phyloP scores from a whole-genome alignment of 129 eudicot species.

The Ambrosia trifida region DNA sequence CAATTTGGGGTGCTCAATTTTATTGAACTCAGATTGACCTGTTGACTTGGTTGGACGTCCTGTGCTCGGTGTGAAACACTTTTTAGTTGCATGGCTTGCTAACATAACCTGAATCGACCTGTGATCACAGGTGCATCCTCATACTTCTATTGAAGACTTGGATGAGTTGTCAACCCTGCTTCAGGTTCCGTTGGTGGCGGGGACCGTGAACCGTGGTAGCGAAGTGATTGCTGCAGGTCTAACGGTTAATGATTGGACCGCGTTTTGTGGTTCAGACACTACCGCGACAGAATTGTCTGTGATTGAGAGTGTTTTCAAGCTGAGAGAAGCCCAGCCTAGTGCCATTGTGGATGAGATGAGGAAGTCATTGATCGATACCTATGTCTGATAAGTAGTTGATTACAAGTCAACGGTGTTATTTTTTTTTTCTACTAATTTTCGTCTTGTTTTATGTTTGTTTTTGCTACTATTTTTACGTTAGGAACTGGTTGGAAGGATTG shows the following conservation, averaged over 20 bases:
- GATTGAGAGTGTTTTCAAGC: constrained; percentile 77
- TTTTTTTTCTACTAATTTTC: not conserved
- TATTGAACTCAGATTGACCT: too few relatives aligned
- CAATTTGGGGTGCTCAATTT: too few relatives aligned
- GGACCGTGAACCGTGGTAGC: constrained; percentile 85
- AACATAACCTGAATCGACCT: not conserved
- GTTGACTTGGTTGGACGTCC: too few relatives aligned
- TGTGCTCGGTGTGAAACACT: too few relatives aligned
- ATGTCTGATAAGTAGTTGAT: constrained; percentile 41
- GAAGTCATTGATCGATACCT: constrained; percentile 67
- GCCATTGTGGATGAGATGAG: constrained; percentile 81
- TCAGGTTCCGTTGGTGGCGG: constrained; percentile 85
- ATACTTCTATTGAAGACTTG: constrained; percentile 80
- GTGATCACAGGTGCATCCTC: constrained; percentile 66
- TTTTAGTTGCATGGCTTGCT: not conserved
- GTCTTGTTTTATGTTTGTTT: not conserved
- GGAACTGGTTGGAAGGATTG: not conserved
- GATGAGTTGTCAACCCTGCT: constrained; percentile 82
- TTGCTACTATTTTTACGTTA: constrained; percentile 1
- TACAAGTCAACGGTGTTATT: not conserved
- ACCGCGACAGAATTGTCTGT: constrained; percentile 75
- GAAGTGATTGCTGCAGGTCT: constrained; percentile 76
- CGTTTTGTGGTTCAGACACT: constrained; percentile 77
- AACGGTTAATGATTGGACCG: constrained; percentile 79
- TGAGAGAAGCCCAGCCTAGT: constrained; percentile 73